Evolutionary conservation across 2,329 filamentous ascomycete species (phyloP).

Genomic region (Botrytis sinoallii): DNA sequence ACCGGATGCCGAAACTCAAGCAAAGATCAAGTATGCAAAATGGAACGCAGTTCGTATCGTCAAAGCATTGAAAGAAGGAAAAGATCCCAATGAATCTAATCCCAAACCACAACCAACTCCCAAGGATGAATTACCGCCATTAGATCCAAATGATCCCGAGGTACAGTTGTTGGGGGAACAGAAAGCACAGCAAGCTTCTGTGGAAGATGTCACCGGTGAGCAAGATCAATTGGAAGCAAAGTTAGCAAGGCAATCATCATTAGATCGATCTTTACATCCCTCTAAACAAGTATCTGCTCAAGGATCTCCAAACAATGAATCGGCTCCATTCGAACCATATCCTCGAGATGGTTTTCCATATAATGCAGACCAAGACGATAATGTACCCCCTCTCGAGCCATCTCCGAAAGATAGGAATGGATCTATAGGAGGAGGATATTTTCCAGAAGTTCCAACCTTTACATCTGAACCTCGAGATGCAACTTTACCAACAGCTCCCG

Average conservation of each 20-base stretch:
- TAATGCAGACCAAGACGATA: slow-evolving; percentile 37
- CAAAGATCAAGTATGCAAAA: slow-evolving; percentile 95
- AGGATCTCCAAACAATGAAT: slow-evolving; percentile 25
- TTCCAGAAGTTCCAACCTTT: slow-evolving; percentile 47
- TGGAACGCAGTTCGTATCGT: slow-evolving; percentile 90
- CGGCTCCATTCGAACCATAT: slow-evolving; percentile 39
- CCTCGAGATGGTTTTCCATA: slow-evolving; percentile 35
- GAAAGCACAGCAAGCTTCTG: slow-evolving; percentile 35
- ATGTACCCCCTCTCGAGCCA: slow-evolving; percentile 53
- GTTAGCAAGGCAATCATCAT: slow-evolving; percentile 46
- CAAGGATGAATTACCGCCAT: slow-evolving; percentile 45
- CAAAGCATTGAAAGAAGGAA: slow-evolving; percentile 84
- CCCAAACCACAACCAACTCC: slow-evolving; percentile 57
- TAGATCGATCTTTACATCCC: slow-evolving; percentile 49
- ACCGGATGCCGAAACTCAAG: slow-evolving; percentile 68
- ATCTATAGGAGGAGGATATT: slow-evolving; percentile 57
- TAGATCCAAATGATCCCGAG: slow-evolving; percentile 65
- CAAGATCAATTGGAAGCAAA: slow-evolving; percentile 46
- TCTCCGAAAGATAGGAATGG: slow-evolving; percentile 43
- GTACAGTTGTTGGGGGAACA: slow-evolving; percentile 54
- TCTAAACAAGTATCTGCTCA: slow-evolving; percentile 34
- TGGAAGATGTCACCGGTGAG: slow-evolving; percentile 60
- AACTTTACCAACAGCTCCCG: slow-evolving; percentile 33
- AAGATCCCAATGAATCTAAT: slow-evolving; percentile 90
- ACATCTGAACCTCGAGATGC: slow-evolving; percentile 31